phyloP scores from a whole-genome alignment of 2,329 filamentous ascomycete species.

The Fusarium sororula region DNA sequence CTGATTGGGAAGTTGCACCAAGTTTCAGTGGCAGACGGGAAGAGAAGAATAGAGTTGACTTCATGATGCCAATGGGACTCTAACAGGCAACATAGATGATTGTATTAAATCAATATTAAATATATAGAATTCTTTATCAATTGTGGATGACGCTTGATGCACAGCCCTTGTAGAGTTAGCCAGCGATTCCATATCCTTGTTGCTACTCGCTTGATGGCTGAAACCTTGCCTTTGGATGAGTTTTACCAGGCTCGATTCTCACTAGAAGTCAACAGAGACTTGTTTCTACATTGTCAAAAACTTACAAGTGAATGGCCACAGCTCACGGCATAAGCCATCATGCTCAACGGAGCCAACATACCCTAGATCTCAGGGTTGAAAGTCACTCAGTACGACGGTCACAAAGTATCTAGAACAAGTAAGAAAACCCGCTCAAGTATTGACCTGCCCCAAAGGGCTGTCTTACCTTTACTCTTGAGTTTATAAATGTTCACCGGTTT shows the following conservation, averaged over 20 bases:
- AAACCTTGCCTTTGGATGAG: neutral
- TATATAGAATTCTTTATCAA: too few relatives aligned
- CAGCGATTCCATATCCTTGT: accelerated
- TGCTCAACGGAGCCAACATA: neutral
- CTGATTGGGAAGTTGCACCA: neutral
- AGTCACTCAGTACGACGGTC: too few relatives aligned
- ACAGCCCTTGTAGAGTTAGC: neutral
- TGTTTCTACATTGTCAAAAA: neutral
- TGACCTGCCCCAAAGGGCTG: too few relatives aligned
- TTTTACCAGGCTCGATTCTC: too few relatives aligned
- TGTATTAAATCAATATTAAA: neutral
- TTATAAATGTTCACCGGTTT: too few relatives aligned
- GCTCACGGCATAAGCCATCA: neutral
- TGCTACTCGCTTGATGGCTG: neutral
- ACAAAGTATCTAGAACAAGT: too few relatives aligned
- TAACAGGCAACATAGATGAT: neutral
- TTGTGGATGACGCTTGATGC: neutral
- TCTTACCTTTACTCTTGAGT: too few relatives aligned
- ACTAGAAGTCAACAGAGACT: neutral
- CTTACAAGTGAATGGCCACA: neutral
- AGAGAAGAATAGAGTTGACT: neutral
- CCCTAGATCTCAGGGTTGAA: neutral
- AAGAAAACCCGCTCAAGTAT: too few relatives aligned
- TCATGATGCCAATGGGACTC: neutral
- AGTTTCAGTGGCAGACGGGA: neutral